These are phyloP conservation scores for Fusarium sp. DNA, from an alignment of 2,329 filamentous ascomycete genomes.

Conservation along the genomic window DNA sequence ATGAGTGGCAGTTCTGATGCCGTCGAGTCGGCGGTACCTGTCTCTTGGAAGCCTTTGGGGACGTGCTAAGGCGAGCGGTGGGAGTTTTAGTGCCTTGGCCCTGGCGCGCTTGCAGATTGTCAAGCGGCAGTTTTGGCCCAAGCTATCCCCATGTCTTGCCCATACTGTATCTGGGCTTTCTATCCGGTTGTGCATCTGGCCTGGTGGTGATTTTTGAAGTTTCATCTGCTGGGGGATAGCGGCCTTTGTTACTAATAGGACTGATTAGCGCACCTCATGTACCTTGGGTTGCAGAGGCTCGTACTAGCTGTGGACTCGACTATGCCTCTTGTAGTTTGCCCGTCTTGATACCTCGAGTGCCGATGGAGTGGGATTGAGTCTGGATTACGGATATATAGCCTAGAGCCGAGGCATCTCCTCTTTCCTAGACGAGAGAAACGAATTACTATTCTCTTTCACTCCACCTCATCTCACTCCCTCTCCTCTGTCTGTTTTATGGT, in stretches of 20 bases:
- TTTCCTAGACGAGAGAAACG: not conserved
- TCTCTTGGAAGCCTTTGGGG: constrained; percentile 6
- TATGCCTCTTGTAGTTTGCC: not conserved
- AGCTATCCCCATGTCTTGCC: constrained; percentile 12
- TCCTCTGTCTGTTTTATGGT: not conserved
- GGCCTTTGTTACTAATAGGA: not conserved
- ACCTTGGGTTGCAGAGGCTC: not conserved
- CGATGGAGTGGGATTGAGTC: not conserved
- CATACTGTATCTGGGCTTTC: constrained; percentile 14
- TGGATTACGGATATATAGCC: not conserved
- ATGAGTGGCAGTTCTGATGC: constrained; percentile 4
- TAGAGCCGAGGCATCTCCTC: not conserved
- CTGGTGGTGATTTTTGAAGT: not conserved
- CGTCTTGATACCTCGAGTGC: not conserved
- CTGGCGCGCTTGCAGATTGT: constrained; percentile 17
- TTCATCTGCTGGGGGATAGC: constrained; percentile 4
- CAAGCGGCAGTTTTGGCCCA: constrained; percentile 17
- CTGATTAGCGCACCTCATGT: not conserved
- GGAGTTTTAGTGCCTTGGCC: constrained; percentile 24
- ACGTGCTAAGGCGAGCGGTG: constrained; percentile 16
- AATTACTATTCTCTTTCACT: constrained; percentile 11
- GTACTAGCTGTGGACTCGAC: not conserved
- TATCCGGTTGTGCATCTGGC: not conserved
- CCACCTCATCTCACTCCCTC: constrained; percentile 15
- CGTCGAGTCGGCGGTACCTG: constrained; percentile 5